A percentile compares a stretch with the other conserved stretches of the same genome.
Evolutionary conservation across 2,329 filamentous ascomycete genomes (phyloP).

Genomic region (Plenodomus tracheiphilus): DNA sequence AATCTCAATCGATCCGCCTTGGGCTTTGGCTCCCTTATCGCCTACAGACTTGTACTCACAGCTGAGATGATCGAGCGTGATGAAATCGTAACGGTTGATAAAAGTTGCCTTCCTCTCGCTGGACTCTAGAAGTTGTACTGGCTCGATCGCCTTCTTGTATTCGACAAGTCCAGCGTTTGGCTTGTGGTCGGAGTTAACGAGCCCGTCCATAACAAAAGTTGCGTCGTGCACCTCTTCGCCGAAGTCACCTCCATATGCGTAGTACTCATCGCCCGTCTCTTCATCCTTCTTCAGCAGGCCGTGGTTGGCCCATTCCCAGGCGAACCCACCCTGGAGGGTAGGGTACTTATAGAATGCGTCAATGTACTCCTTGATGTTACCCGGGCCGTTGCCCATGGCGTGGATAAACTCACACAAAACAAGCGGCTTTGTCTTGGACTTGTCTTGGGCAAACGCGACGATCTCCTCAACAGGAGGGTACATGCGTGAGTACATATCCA

Average conservation of each 20-base stretch:
- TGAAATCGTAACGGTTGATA: conserved; percentile 43
- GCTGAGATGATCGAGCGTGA: conserved; percentile 42
- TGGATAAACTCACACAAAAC: conserved; percentile 60
- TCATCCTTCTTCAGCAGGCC: conserved; percentile 48
- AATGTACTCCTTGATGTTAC: conserved; percentile 69
- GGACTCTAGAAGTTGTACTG: conserved; percentile 40
- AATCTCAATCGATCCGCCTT: conserved; percentile 25
- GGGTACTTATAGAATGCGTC: conserved; percentile 64
- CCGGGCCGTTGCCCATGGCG: conserved; percentile 77
- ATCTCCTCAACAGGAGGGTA: conserved; percentile 62
- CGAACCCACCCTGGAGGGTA: conserved; percentile 64
- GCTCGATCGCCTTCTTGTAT: conserved; percentile 51
- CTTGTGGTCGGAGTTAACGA: conserved; percentile 48
- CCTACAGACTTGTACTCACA: conserved; percentile 19
- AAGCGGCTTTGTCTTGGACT: conserved; percentile 56
- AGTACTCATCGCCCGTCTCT: conserved; percentile 44
- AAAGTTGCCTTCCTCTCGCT: conserved; percentile 29
- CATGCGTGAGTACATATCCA: conserved; percentile 71
- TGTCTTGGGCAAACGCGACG: conserved; percentile 49
- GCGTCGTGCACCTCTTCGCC: conserved; percentile 47
- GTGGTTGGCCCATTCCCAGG: conserved; percentile 54
- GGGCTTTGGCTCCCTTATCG: conserved; percentile 4
- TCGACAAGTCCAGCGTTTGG: conserved; percentile 48
- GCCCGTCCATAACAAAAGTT: conserved; percentile 52
- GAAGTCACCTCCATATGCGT: conserved; percentile 51